Evolutionary conservation across 2,329 filamentous ascomycete genomes (phyloP), one percentile per base, ranked within the genome.

Genomic region (Apiospora sp.): DNA sequence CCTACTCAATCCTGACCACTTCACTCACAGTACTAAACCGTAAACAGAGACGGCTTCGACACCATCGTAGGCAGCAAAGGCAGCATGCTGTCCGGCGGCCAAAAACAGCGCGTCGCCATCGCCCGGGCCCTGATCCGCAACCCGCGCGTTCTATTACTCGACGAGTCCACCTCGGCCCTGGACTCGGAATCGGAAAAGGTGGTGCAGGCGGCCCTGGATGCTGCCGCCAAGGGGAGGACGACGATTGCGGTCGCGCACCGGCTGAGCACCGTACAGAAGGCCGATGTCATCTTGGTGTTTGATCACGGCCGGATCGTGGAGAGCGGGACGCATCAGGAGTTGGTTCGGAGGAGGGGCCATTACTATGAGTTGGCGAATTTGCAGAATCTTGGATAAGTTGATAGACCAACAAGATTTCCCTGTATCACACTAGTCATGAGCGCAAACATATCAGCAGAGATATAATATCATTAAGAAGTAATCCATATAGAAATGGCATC

Each of bases 221-320:
- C 91, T 74, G 95, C 94, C 1, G 92, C 94, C 22, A 92, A 93
- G 85, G 94, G 92, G 61, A 89, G 95, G 70, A 97, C 95, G 7
- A 98, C 96, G 0, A 96, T 98, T 75, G 95, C 95, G 0, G 95
- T 98, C 0, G 96, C 96, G 3, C 96, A 98, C 83, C 88, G 96
- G 37, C 85, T 98, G 6, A 94, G 92, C 79, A 98, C 96, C 0
- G 98, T 98, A 73, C 94, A 98, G 80, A 95, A 96, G 81, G 96
- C 96, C 0, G 96, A 98, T 80, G 85, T 95, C 68, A 98, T 98
- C 77, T 98, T 96, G 76, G 96, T 98, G n/a, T 96, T 98, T 80
- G 95, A 98, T 81, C 91, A 94, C 77, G 96, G 96, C 10, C 88
- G 90, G 72, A 90, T 98, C 58, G 93, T 96, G 0, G 96, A 98